Evolutionary conservation across 306 rosid species (phyloP), one percentile per base, ranked within the genome.

Genomic region (Sechiopsis laciniata): DNA sequence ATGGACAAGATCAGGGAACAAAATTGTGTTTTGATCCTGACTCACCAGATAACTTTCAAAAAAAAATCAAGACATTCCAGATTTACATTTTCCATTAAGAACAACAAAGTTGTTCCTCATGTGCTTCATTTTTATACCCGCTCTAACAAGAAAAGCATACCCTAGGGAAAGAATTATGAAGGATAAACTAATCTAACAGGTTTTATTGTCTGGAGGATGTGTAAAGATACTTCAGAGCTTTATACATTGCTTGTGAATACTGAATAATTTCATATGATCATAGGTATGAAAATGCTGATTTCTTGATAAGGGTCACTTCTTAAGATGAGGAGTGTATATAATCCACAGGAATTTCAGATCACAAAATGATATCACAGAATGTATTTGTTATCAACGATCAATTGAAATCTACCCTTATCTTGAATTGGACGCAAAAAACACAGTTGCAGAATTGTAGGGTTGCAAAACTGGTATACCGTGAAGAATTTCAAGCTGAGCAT

Each of bases 401-500:
- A 6, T 20, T 19, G 45, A 67, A 45, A 45, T 46, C 21, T 21
- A 69, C 58, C 21, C 17, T 13, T 13, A 13, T 13, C 57, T 48
- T 26, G 58, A 50, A 21, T 40, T 14, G 57, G 58, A 22, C 4
- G 17, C 40, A 15, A 48, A 26, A 69, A 68, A 22, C 57, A 69
- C 9, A 50, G 58, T 24, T 6, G 24, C n/a, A 50, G 42, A 67
- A 55, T 46, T 22, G 13, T 22, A 37, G 71, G 55, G 55, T 75
- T 32, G 19, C 58, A 32, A 22, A 50, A 80, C 82, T 77, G 82
- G 59, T 72, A 52, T 89, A 94, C 99, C 82, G 60, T 89, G 84
- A 55, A 94, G 92, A 72, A n/a, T 78, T 62, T 75, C 73, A 76
- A 86, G 82, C 90, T 75, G 90, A 72, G 57, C 76, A 51, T 84